Percentiles rank a stretch among this genome's conserved stretches.
phyloP scores from a whole-genome alignment of 2,329 filamentous ascomycete species.

The Colletotrichum incanum region DNA sequence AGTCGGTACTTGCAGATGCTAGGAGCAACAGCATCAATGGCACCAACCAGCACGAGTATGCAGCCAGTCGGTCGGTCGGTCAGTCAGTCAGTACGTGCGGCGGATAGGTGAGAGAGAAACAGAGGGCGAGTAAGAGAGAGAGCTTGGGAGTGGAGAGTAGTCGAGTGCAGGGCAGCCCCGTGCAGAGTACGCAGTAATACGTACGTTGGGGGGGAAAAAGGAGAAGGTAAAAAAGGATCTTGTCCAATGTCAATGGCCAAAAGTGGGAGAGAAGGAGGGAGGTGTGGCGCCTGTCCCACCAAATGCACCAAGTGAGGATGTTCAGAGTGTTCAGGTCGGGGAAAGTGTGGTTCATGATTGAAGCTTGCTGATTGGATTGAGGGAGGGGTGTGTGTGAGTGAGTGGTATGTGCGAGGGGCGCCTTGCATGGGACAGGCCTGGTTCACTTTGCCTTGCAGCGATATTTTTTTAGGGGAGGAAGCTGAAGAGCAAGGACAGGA shows the following conservation, averaged over 20 bases:
- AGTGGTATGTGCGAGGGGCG: conserved; percentile 12
- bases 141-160: not conserved
- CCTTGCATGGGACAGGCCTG: conserved; percentile 29
- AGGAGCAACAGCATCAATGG: not conserved
- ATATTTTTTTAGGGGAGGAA: not conserved
- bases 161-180: not conserved
- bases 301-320: conserved; percentile 32
- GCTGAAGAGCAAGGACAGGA: not conserved
- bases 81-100: not conserved
- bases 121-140: not conserved
- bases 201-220: not conserved
- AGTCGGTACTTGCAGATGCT: not conserved
- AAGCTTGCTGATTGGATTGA: conserved; percentile 40
- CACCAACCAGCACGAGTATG: not conserved
- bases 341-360: conserved; percentile 33
- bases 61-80: not conserved
- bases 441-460: conserved; percentile 11
- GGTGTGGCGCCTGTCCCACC: conserved; percentile 35
- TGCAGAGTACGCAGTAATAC: not conserved
- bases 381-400: not conserved
- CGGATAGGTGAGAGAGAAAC: not conserved
- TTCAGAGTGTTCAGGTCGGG: conserved; percentile 34
- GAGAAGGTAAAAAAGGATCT: conserved; percentile 18
- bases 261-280: conserved; percentile 37
- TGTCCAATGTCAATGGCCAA: conserved; percentile 21